Evolutionary conservation across 495 filamentous ascomycete genomes (phyloP), one percentile per base, ranked within the genome.

Genomic region (Penicillium robsamsonii): DNA sequence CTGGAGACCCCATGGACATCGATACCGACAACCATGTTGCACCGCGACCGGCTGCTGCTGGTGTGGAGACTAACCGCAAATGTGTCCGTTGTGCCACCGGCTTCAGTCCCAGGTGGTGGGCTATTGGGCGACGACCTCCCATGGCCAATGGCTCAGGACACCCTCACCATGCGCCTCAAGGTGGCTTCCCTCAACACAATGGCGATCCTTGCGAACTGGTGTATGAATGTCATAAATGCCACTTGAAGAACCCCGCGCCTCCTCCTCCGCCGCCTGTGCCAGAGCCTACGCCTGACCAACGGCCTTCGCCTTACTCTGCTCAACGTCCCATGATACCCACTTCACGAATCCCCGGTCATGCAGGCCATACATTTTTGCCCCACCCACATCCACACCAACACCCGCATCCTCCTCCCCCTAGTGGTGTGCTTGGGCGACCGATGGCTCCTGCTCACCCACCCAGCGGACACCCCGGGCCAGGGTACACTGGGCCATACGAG

Each of bases 201-300:
- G 73, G 71, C 2, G 70, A 75, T 31, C 37, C 18, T 47, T 55
- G 45, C 29, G 63, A 66, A 53, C 29, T 50, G 7, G 43, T 59
- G 3, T 75, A 73, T 30, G 76, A 79, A 62, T 82, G 79, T 57
- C 79, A 82, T 60, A 81, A 80, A 56, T 82, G 79, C 54, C 75
- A 81, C 59, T 56, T 81, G 45, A 78, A 76, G 62, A 73, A 73
- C 35, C 62, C 65, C 1, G 57, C 60, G 17, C 57, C 60, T 3
- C 51, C 60, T 5, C 52, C 60, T 7, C 43, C 47, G n/a, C 58
- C 20, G 35, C 57, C 67, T 24, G 55, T 65, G 5, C 60, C 74
- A 10, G 70, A 71, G 49, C 62, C 69, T 17, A 68, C 71, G 40
- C 58, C 67, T 2, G 74, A 78, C 44, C 64, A 76, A 18, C 65